Evolutionary conservation across 1,284 basidiomycete species (phyloP).

Genomic region (Tetrapyrgos nigripes): DNA sequence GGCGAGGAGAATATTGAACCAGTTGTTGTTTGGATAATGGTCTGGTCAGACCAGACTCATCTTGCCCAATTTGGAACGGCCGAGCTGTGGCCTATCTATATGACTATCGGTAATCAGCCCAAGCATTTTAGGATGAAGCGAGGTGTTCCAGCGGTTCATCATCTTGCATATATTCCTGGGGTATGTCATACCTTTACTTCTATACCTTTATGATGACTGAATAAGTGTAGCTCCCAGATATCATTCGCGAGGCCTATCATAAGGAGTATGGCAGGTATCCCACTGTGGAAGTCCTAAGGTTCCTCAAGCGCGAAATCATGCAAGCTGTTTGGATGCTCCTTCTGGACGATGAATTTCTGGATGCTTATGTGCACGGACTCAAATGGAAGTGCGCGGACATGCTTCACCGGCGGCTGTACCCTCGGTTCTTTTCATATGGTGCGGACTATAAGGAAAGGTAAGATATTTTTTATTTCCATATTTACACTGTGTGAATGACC

Average conservation of each 20-base stretch:
- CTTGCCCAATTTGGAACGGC: neutral
- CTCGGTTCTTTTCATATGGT: constrained; percentile 21
- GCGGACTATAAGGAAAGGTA: constrained; percentile 33
- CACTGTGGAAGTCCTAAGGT: constrained; percentile 18
- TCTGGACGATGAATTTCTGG: constrained; percentile 24
- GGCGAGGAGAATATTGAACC: constrained; percentile 26
- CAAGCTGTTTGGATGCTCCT: constrained; percentile 25
- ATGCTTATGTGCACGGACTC: constrained; percentile 26
- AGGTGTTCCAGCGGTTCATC: neutral
- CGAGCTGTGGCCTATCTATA: constrained; percentile 1
- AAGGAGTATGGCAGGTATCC: constrained; percentile 3
- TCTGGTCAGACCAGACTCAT: neutral
- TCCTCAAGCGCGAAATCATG: constrained; percentile 29
- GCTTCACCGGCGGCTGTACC: constrained; percentile 19
- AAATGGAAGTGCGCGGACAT: constrained; percentile 23
- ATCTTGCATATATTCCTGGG: neutral
- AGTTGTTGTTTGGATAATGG: neutral
- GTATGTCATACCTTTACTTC: constrained; percentile 24
- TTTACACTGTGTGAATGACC: neutral
- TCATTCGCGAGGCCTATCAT: constrained; percentile 12
- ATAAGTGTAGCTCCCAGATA: constrained; percentile 10
- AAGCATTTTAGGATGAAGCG: neutral
- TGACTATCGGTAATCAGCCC: neutral
- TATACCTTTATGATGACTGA: constrained; percentile 1
- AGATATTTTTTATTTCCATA: constrained; percentile 7